Conservation (phyloP, 116 monocot genomes). For the Zostera marina region DNA sequence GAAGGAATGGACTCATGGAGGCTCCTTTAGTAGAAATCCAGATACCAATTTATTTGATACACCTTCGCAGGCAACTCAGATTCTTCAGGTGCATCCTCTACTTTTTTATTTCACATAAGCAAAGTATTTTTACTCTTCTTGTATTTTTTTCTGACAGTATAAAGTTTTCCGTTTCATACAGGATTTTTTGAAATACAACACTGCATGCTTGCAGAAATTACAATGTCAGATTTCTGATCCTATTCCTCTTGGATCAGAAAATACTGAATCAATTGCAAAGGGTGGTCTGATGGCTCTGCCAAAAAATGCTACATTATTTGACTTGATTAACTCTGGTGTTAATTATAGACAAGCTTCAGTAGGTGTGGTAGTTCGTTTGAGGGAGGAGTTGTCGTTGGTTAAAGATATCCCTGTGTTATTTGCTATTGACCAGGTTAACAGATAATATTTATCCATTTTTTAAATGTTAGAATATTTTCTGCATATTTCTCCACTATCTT, state of each 20-base stretch:
- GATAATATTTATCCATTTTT: background rate
- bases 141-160: background rate
- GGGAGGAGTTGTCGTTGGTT: conserved; percentile 77
- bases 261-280: conserved; percentile 68
- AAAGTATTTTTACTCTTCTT: background rate
- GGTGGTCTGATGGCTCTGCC: conserved; percentile 90
- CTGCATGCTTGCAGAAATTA: conserved; percentile 45
- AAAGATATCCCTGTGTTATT: conserved; percentile 92
- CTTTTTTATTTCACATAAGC: background rate
- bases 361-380: conserved; percentile 77
- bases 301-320: conserved; percentile 77
- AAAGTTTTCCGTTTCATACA: conserved; percentile 14
- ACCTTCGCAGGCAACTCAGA: conserved; percentile 59
- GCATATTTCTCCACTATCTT: background rate
- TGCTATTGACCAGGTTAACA: conserved; percentile 80
- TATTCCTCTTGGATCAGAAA: conserved; percentile 89
- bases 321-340: conserved; percentile 88
- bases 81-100: conserved; percentile 46
- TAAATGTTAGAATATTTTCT: background rate
- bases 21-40: conserved; percentile 74
- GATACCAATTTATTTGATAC: conserved; percentile 80
- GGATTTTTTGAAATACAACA: conserved; percentile 93
- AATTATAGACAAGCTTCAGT: conserved; percentile 65
- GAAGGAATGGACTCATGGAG: conserved; percentile 89
- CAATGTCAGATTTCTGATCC: conserved; percentile 72